Percentiles rank a stretch among this genome's conserved stretches.
phyloP scores from a whole-genome alignment of 73 alveolate species.

The Durusdinium trenchii region DNA sequence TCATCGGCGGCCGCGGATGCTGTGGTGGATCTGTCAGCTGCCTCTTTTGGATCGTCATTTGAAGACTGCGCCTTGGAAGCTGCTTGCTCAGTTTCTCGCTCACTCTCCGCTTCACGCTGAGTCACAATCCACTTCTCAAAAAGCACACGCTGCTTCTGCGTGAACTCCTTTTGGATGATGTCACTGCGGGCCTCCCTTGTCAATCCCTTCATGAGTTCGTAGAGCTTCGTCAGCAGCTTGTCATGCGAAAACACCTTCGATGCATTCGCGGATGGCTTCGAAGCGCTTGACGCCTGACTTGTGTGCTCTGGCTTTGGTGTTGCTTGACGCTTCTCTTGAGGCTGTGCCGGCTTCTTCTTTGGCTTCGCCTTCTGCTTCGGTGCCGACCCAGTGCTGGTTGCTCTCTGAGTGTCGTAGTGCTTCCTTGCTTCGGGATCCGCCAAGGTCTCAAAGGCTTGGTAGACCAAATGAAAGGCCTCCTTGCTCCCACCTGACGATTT shows the following conservation, averaged over 20 bases:
- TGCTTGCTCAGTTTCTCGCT: neutral
- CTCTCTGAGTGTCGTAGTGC: slow-evolving; percentile 5
- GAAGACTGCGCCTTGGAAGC: neutral
- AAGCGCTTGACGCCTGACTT: neutral
- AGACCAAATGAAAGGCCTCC: slow-evolving; percentile 15
- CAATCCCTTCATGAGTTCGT: neutral
- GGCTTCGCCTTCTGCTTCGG: neutral
- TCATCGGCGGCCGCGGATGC: neutral
- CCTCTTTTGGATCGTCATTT: neutral
- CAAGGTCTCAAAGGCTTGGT: slow-evolving; percentile 24
- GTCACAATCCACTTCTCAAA: neutral
- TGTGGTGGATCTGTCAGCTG: neutral
- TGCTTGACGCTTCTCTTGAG: neutral
- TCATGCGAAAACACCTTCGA: neutral
- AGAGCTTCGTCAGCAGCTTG: neutral
- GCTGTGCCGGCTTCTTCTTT: neutral
- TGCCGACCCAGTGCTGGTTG: too few relatives aligned
- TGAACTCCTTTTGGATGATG: neutral
- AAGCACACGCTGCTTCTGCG: neutral
- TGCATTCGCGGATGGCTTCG: neutral
- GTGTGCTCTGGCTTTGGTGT: neutral
- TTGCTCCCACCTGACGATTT: slow-evolving; percentile 19
- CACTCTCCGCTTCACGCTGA: neutral
- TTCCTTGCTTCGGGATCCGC: neutral
- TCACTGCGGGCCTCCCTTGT: neutral